phyloP scores from a whole-genome alignment of 208 protist species.

The Crithidia expoeki region DNA sequence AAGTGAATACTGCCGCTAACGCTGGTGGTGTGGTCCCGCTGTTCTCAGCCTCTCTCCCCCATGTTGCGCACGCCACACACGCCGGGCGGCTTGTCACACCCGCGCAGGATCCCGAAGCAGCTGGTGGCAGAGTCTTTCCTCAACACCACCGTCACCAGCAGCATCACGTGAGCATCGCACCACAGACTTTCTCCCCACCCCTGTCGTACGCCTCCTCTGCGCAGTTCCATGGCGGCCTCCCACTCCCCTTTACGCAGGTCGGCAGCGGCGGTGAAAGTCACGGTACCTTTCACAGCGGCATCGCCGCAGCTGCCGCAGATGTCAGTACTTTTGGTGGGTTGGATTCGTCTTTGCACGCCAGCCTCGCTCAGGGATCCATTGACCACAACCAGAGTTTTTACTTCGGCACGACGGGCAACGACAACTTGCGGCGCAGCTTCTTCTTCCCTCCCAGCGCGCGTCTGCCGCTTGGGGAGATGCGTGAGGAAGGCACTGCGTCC shows the following conservation, averaged over 20 bases:
- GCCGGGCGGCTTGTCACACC: background rate
- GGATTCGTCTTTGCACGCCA: background rate
- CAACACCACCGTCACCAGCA: background rate
- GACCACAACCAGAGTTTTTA: conserved; percentile 42
- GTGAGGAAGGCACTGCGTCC: background rate
- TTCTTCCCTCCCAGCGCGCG: conserved; percentile 31
- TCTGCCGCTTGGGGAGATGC: background rate
- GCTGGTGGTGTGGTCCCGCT: background rate
- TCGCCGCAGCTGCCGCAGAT: background rate
- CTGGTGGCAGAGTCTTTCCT: background rate
- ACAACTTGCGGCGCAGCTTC: conserved; percentile 42
- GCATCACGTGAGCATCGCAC: background rate
- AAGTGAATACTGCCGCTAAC: too few relatives aligned
- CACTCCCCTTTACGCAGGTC: background rate
- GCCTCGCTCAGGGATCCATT: background rate
- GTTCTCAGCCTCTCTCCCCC: background rate
- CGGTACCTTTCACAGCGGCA: background rate
- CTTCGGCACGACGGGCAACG: conserved; percentile 30
- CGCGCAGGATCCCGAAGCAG: background rate
- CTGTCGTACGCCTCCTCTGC: background rate
- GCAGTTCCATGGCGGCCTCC: background rate
- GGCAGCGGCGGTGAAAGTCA: background rate
- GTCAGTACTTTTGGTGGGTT: background rate
- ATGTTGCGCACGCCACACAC: background rate
- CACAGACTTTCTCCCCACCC: background rate